phyloP scores from a whole-genome alignment of 78 protist genomes.

The Cavenderia fasciculata region DNA sequence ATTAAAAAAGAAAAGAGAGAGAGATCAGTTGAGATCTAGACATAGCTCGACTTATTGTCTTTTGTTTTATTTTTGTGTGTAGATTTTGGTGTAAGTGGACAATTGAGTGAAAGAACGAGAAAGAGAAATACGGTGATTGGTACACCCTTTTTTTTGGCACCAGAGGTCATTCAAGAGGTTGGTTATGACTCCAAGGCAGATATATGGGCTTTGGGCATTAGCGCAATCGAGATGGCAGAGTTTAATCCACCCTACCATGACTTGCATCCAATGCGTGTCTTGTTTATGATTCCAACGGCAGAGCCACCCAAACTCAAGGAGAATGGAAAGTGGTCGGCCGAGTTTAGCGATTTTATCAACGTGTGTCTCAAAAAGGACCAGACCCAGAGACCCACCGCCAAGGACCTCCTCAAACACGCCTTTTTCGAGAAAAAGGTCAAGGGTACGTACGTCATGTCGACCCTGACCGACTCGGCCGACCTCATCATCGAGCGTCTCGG shows the following conservation, averaged over 20 bases:
- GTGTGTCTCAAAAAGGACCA: conserved; percentile 72
- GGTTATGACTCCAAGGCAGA: conserved; percentile 84
- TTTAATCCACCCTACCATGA: conserved; percentile 89
- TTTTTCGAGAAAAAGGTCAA: conserved; percentile 60
- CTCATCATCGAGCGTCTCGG: conserved; percentile 27
- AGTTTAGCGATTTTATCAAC: conserved; percentile 61
- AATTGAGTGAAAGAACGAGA: conserved; percentile 67
- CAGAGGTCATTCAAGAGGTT: conserved; percentile 82
- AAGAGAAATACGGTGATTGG: conserved; percentile 84
- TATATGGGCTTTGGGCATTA: conserved; percentile 92
- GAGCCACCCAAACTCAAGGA: conserved; percentile 86
- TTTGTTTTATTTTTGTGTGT: conserved; percentile 21
- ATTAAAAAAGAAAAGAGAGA: no score
- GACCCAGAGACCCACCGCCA: conserved; percentile 66
- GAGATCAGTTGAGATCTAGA: conserved; percentile 74
- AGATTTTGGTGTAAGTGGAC: conserved; percentile 86
- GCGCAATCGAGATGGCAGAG: conserved; percentile 91
- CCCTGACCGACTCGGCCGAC: conserved; percentile 42
- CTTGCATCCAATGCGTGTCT: conserved; percentile 85
- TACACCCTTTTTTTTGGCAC: conserved; percentile 86
- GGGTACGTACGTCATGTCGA: conserved; percentile 53
- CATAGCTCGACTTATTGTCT: conserved; percentile 91
- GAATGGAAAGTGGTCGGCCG: conserved; percentile 43
- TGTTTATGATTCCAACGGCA: conserved; percentile 83
- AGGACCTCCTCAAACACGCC: conserved; percentile 52